A percentile compares a stretch with the other conserved stretches of the same genome.
These are phyloP conservation scores for Forsythia suspensa DNA, from an alignment of 257 asterid species.

Conservation along the genomic window DNA sequence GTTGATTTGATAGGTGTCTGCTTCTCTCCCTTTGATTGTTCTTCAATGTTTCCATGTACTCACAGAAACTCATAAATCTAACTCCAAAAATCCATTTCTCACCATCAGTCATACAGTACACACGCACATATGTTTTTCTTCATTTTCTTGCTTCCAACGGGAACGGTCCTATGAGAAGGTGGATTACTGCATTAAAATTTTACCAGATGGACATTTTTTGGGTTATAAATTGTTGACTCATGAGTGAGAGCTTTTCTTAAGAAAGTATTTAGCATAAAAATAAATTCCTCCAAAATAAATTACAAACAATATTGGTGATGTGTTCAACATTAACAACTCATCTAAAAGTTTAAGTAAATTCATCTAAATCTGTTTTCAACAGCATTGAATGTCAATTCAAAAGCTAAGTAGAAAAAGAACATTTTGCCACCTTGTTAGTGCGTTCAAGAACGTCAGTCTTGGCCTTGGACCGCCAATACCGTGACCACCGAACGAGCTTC, in stretches of 20 bases:
- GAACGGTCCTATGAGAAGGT: too few species aligned
- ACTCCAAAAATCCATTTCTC: not conserved
- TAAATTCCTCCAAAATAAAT: not conserved
- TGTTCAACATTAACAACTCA: not conserved
- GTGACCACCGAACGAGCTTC: conserved; percentile 95
- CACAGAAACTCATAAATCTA: not conserved
- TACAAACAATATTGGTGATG: not conserved
- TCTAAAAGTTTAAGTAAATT: too few species aligned
- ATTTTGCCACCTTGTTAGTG: conserved; percentile 64
- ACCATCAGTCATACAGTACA: not conserved
- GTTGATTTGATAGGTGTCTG: not conserved
- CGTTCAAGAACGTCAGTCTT: conserved; percentile 88
- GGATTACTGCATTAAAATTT: not conserved
- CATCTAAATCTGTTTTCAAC: not conserved
- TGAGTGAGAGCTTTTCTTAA: not conserved
- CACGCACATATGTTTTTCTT: not conserved
- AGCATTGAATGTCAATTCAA: not conserved
- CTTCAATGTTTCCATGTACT: not conserved
- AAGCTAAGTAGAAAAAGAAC: not conserved
- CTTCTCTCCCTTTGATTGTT: not conserved
- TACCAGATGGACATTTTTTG: too few species aligned
- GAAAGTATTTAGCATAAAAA: not conserved
- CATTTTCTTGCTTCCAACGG: not conserved
- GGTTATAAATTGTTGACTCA: not conserved
- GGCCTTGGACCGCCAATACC: conserved; percentile 73